phyloP scores from a whole-genome alignment of 2,329 filamentous ascomycete genomes.

The Fusarium abutilonis region DNA sequence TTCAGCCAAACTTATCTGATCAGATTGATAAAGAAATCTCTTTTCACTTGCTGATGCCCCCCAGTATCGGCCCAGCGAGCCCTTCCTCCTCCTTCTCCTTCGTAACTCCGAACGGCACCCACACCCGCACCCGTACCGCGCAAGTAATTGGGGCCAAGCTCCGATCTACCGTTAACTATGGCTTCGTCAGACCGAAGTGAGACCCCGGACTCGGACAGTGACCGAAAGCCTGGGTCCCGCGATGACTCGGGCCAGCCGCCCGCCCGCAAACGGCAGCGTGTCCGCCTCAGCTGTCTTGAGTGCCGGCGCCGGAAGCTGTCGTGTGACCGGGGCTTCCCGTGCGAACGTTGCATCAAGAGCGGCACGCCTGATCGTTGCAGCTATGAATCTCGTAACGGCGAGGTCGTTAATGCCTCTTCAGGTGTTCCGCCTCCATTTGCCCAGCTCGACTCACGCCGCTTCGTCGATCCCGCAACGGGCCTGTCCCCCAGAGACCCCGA shows the following conservation, averaged over 20 bases:
- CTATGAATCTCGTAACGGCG: conserved; percentile 66
- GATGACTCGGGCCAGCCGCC: conserved; percentile 50
- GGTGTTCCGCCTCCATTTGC: conserved; percentile 57
- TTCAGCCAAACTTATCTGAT: conserved; percentile 51
- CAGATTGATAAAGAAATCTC: conserved; percentile 54
- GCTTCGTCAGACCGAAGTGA: conserved; percentile 50
- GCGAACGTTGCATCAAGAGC: conserved; percentile 70
- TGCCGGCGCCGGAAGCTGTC: conserved; percentile 69
- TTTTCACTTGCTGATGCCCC: conserved; percentile 45
- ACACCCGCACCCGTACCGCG: conserved; percentile 18
- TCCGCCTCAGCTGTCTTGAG: conserved; percentile 68
- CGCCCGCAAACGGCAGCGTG: conserved; percentile 67
- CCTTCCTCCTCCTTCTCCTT: conserved; percentile 41
- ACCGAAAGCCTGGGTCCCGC: conserved; percentile 42
- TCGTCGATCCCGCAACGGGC: conserved; percentile 45
- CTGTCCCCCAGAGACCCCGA: conserved; percentile 51
- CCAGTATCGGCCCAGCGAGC: conserved; percentile 36
- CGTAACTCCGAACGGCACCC: conserved; percentile 50
- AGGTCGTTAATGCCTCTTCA: conserved; percentile 59
- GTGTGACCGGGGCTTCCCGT: conserved; percentile 69
- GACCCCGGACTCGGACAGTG: conserved; percentile 53
- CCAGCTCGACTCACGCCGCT: conserved; percentile 54
- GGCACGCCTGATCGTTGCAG: conserved; percentile 68
- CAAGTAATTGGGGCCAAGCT: neutral
- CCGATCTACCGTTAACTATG: conserved; percentile 26